Conservation (phyloP, 345 rosid species). For the Eucalyptus rudis region DNA sequence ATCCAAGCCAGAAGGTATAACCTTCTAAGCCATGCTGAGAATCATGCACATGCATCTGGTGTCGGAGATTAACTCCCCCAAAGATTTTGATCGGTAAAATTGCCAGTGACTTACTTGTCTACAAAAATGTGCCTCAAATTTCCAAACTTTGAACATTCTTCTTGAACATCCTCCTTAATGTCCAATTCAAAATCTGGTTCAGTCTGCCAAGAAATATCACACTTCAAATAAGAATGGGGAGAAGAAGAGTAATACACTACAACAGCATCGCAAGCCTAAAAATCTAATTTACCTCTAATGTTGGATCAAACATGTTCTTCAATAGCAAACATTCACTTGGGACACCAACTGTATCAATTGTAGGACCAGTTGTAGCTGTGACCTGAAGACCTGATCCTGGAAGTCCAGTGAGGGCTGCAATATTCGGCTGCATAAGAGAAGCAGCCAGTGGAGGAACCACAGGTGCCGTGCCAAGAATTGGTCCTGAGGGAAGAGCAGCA, state of each 20-base stretch:
- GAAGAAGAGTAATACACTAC: background rate
- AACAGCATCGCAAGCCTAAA: background rate
- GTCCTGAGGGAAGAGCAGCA: slow-evolving; percentile 23
- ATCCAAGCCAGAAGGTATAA: background rate
- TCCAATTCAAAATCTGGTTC: slow-evolving; percentile 81
- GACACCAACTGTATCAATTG: slow-evolving; percentile 45
- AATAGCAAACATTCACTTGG: slow-evolving; percentile 75
- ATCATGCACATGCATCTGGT: background rate
- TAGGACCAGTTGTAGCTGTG: slow-evolving; percentile 18
- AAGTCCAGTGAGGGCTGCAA: slow-evolving; percentile 44
- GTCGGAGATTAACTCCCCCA: background rate
- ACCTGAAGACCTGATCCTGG: slow-evolving; percentile 34
- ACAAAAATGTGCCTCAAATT: slow-evolving; percentile 59
- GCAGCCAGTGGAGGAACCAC: slow-evolving; percentile 30
- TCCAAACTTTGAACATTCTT: slow-evolving; percentile 79
- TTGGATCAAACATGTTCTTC: slow-evolving; percentile 96
- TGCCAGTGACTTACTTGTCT: slow-evolving; percentile 48
- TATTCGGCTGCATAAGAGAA: slow-evolving; percentile 31
- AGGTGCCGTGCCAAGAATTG: slow-evolving; percentile 28
- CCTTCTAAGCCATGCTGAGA: background rate
- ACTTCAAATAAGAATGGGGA: background rate
- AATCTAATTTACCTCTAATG: slow-evolving; percentile 35
- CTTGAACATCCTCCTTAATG: slow-evolving; percentile 85
- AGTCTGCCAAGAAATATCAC: slow-evolving; percentile 26
- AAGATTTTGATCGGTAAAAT: background rate